Evolutionary conservation across 2,329 filamentous ascomycete species (phyloP), one percentile per base, ranked within the genome.

Genomic region (Diplodia scrobiculata): DNA sequence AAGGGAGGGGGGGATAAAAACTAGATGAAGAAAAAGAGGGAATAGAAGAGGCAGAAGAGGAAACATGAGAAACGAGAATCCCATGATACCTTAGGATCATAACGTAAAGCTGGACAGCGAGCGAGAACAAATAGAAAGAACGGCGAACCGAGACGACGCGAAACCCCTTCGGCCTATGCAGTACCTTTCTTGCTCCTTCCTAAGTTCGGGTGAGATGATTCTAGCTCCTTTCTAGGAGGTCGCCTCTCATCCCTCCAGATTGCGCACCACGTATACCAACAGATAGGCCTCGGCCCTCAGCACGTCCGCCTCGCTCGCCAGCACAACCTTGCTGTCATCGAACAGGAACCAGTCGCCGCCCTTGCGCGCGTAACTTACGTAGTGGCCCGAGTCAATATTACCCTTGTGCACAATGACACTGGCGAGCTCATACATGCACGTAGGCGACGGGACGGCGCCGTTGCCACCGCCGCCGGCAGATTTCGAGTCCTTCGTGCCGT

Each of bases 361-460:
- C 67, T 94, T 89, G 54, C 91, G 83, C 67, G 91, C 92, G 76
- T 96, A 97, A n/a, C 89, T 91, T 66, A 93, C 88, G 73, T 96
- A 97, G 75, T 97, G 92, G 17, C 93, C 94, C 1, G 91, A 92
- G 72, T 97, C 92, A 66, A 97, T 90, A 77, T 94, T 92, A 62
- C 94, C 94, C 68, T 96, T 91, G 74, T 98, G 94, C 47, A 97
- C 93, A 25, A 98, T 90, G 2, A 97, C 93, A 68, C 91, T 92
- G 19, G 93, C 85, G 0, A 98, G 84, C 71, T 97, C 92, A 76
- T 97, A 98, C 5, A 89, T 87, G 73, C 90, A 92, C 5, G 85
- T 88, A 71, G 38, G 73, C 59, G 6, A 72, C 68, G 58, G 73
- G 71, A 51, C 3, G 51, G n/a, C 14, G 21, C 25, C 38, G 2